These are phyloP conservation scores for Nicotiana benthamiana DNA, from an alignment of 257 asterid species.

Conservation along the genomic window DNA sequence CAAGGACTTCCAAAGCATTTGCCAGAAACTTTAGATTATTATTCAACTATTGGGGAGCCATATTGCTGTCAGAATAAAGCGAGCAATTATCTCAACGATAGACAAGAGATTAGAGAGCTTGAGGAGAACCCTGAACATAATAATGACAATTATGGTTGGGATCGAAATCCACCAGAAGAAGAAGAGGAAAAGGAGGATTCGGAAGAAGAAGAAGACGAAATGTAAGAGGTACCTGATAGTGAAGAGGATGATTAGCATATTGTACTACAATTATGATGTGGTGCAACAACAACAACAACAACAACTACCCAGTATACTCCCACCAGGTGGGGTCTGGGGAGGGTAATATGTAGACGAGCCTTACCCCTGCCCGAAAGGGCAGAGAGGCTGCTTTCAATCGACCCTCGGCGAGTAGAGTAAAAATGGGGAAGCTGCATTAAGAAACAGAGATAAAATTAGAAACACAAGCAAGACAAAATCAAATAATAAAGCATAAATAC, in stretches of 20 bases:
- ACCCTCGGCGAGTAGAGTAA: no score
- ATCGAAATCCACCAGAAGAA: neutral
- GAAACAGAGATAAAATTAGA: no score
- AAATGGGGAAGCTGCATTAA: no score
- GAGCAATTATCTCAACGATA: neutral
- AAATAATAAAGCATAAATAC: no score
- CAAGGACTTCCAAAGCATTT: neutral
- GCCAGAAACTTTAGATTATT: neutral
- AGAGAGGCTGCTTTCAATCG: no score
- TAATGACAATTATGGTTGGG: neutral
- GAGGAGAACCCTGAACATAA: neutral
- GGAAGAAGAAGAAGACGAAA: neutral
- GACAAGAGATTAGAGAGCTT: neutral
- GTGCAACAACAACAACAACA: no score
- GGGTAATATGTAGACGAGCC: no score
- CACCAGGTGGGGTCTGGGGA: no score
- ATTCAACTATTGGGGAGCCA: neutral
- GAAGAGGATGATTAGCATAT: neutral
- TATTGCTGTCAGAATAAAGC: neutral
- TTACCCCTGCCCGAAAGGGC: no score
- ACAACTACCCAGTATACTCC: no score
- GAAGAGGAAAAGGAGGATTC: neutral
- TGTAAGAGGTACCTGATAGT: neutral
- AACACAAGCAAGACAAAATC: no score
- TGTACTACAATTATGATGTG: neutral